Evolutionary conservation across 106 monocot genomes (phyloP), one percentile per base, ranked within the genome.

Genomic region (Dactylorhiza incarnata): DNA sequence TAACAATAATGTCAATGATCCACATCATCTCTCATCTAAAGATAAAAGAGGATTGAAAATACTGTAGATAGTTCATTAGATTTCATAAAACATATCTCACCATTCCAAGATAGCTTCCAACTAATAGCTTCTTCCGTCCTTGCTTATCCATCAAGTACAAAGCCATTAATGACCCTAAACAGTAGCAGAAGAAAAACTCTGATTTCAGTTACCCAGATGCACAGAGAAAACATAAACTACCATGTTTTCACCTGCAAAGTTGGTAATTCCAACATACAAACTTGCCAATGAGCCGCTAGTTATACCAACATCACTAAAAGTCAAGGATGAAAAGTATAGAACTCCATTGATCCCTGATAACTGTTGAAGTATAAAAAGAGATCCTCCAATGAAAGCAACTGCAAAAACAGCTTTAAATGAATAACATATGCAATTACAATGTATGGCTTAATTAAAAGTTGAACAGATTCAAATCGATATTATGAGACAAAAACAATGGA

Each of bases 281-380:
- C 94, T 95, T 65, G 91, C 94, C 61, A 95, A 81, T 71, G 89
- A 82, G 77, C 89, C 74, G 73, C 76, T 89, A 43, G 80, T 82
- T 19, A 95, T 82, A 24, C 94, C 94, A 9, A 91, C 89, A 83
- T 95, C 94, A 78, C 85, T 75, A 76, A 95, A 95, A 52, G 94
- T 95, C 74, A 95, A 80, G 43, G 91, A 95, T 15, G 94, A 95
- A 68, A 91, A 95, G 83, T 95, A 95, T 47, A 95, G 89, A 74
- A 95, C 89, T 25, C 91, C 94, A 87, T 95, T 95, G 87, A 95
- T 91, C 77, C 94, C 94, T 78, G 94, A 80, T 81, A 95, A 89
- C 53, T 95, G 94, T 82, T 95, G 94, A 55, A 95, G 89, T 62
- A 95, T 59, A 71, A 95, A 95, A 72, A 95, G 87, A 77, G 94